These are phyloP conservation scores for Lithohypha guttulata DNA, from an alignment of 2,329 filamentous ascomycete species.

Conservation along the genomic window DNA sequence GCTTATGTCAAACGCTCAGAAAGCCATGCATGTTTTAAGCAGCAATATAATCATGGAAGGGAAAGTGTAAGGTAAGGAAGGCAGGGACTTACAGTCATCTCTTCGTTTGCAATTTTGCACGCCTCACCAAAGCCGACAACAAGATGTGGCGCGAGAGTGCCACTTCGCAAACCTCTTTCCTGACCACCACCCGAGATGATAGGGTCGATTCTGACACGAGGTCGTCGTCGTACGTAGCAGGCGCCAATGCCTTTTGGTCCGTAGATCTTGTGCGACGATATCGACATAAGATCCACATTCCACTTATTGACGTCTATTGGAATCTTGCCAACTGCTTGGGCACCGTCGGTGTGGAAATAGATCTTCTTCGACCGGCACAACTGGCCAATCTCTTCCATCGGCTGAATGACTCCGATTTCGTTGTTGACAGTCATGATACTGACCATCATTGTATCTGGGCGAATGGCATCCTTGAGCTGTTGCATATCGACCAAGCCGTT, in stretches of 20 bases:
- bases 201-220: constrained; percentile 85
- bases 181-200: constrained; percentile 95
- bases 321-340: constrained; percentile 98
- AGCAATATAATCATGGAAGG: constrained; percentile 65
- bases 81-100: constrained; percentile 65
- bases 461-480: constrained; percentile 76
- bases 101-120: constrained; percentile 79
- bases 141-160: constrained; percentile 79
- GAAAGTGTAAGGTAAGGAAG: constrained; percentile 13
- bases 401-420: constrained; percentile 98
- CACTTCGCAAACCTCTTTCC: constrained; percentile 87
- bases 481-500: constrained; percentile 79
- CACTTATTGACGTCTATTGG: constrained; percentile 92
- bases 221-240: constrained; percentile 86
- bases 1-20: constrained; percentile 59
- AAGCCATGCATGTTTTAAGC: constrained; percentile 72
- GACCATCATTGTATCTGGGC: constrained; percentile 81
- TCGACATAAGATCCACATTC: constrained; percentile 98
- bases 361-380: constrained; percentile 84
- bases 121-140: constrained; percentile 93
- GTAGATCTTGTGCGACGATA: constrained; percentile 97
- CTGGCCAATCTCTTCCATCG: constrained; percentile 82
- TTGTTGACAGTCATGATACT: constrained; percentile 99
- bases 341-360: constrained; percentile 95
- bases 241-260: constrained; percentile 95